A percentile compares a stretch with the other conserved stretches of the same genome.
Evolutionary conservation across 345 rosid species (phyloP).

Genomic region (Gossypium australe): DNA sequence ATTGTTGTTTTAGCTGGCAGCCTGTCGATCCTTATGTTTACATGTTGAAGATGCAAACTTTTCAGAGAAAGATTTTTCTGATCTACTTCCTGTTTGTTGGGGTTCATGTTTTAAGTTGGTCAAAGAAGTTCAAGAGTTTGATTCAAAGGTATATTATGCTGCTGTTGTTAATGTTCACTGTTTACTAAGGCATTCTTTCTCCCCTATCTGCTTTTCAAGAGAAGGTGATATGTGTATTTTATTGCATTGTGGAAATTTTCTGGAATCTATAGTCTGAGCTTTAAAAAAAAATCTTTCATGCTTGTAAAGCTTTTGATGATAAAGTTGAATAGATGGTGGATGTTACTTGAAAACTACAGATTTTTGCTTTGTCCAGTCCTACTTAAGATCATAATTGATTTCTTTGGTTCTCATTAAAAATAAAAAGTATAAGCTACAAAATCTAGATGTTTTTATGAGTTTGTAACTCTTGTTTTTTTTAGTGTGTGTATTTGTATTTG

Average conservation of each 20-base stretch:
- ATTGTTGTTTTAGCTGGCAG: slow-evolving; percentile 72
- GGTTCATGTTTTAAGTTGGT: slow-evolving; percentile 82
- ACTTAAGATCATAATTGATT: not conserved
- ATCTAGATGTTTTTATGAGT: not conserved
- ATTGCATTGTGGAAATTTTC: not conserved
- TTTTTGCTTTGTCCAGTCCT: not conserved
- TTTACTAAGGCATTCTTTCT: no score
- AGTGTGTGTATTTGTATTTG: not conserved
- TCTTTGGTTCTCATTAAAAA: not conserved
- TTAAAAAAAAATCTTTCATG: not conserved
- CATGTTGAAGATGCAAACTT: slow-evolving; percentile 97
- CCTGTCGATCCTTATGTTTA: slow-evolving; percentile 84
- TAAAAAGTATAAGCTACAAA: not conserved
- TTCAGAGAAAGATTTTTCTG: slow-evolving; percentile 57
- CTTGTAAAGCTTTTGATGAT: not conserved
- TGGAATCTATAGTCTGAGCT: not conserved
- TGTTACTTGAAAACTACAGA: not conserved
- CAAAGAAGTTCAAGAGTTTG: slow-evolving; percentile 94
- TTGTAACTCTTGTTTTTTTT: not conserved
- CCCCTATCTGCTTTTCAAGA: not conserved
- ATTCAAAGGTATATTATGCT: slow-evolving; percentile 65
- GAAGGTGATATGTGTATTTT: not conserved
- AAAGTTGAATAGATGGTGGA: not conserved
- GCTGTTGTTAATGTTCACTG: no score
- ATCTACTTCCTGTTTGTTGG: slow-evolving; percentile 88